Evolutionary conservation across 1,284 basidiomycete genomes (phyloP).

Genomic region (Waitea zeae): DNA sequence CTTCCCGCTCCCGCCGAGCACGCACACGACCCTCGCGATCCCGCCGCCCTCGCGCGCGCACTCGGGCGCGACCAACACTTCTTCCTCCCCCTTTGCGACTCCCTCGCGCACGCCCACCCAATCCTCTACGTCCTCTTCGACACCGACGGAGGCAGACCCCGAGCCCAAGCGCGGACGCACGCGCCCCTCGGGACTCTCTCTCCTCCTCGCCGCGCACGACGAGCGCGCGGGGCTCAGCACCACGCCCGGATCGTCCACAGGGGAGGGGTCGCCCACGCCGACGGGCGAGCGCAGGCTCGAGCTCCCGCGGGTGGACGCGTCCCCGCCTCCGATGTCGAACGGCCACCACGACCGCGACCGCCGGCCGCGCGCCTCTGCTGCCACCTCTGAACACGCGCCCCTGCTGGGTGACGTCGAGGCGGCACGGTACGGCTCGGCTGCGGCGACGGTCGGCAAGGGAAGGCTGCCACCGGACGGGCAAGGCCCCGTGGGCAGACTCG

Average conservation of each 20-base stretch:
- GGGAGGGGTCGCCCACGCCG: not conserved
- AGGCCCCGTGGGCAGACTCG: not conserved
- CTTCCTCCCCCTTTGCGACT: constrained; percentile 11
- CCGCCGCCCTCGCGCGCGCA: constrained; percentile 2
- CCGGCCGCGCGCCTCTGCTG: not conserved
- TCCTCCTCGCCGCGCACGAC: constrained; percentile 18
- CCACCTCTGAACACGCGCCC: not conserved
- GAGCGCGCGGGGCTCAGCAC: not conserved
- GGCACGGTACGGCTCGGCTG: not conserved
- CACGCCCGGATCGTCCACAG: not conserved
- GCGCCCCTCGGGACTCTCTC: constrained; percentile 23
- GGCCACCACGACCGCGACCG: too few species aligned
- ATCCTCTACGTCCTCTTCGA: constrained; percentile 16
- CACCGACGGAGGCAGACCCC: constrained; percentile 12
- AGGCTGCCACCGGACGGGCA: not conserved
- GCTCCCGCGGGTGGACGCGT: too few species aligned
- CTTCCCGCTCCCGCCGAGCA: constrained; percentile 16
- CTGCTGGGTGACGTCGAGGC: not conserved
- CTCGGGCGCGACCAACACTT: constrained; percentile 14
- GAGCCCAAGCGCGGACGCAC: constrained; percentile 8
- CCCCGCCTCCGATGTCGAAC: not conserved
- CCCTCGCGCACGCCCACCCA: constrained; percentile 11
- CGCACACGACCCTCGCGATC: too few species aligned
- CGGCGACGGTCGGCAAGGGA: not conserved
- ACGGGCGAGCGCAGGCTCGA: not conserved